Base-by-base conservation (phyloP, 108 stramenopile genomes). In the Mediolabrus comicus region DNA sequence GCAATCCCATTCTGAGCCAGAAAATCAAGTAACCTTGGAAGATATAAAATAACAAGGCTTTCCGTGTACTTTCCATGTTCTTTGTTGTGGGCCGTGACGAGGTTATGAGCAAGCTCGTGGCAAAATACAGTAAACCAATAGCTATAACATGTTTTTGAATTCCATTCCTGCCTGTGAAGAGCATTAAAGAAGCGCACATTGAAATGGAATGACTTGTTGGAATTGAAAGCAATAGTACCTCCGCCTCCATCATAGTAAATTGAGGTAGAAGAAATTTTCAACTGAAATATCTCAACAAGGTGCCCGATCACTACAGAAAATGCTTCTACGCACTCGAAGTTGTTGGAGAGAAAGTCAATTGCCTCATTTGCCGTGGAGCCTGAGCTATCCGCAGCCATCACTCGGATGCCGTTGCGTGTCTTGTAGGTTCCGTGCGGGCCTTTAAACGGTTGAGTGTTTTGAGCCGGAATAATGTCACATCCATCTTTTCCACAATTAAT, bases 231-330 rank as follows among this genome's bases (percentile, higher is more conserved):
- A 27, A 92, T 92, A 2, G 85, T 81, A 11, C 53, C 60, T 9
- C 91, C 88, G 24, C 51, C 65, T n/a, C 84, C 81, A 54, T 89
- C 88, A 73, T 87, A 85, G 53, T 82, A 92, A 19, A 92, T 89
- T 12, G 85, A 85, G 10, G 86, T 74, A 12, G 76, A 43, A 3
- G 39, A 30, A 6, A 85, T 28, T 0, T 65, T 29, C 35, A 92
- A 36, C 10, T 62, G 75, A 60, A 74, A 92, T 9, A 92, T 68
- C 16, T 54, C 31, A 39, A 76, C 71, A 8, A 92, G 72, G 10
- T 74, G 38, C 60, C 87, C 76, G 11, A 92, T 46, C 9, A 92
- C 87, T 22, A 77, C 71, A 0, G 85, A 83, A 77, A 92, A 92
- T 11, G 52, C 66, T 26, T 89, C 83, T 8, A 92, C 69, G 27